Percentiles rank a stretch among this genome's conserved stretches.
Evolutionary conservation across 768 basidiomycete genomes (phyloP).

Genomic region (Mycena haematopus): DNA sequence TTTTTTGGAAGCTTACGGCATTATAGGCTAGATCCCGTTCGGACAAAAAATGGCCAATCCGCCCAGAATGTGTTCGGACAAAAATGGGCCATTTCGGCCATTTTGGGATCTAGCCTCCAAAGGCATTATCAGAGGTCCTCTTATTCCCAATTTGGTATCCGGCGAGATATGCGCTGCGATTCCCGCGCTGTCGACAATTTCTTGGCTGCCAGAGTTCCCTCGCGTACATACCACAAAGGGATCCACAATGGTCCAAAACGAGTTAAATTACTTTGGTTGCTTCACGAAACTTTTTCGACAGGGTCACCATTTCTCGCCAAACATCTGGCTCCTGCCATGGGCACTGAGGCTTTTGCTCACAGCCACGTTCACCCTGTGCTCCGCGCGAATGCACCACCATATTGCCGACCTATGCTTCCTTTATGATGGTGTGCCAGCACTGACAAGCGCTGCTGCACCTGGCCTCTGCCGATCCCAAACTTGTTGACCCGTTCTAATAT

Average conservation of each 20-base stretch:
- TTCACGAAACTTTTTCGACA: background rate
- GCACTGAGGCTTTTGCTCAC: conserved; percentile 5
- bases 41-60: too few relatives aligned
- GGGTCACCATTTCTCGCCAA: background rate
- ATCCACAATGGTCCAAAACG: background rate
- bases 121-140: too few relatives aligned
- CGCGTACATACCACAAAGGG: background rate
- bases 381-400: background rate
- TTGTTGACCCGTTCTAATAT: background rate
- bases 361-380: conserved; percentile 8
- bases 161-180: conserved; percentile 6
- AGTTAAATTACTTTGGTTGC: conserved; percentile 3
- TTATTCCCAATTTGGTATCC: conserved; percentile 5
- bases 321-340: conserved; percentile 1
- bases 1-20: too few relatives aligned
- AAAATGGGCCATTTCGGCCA: too few relatives aligned
- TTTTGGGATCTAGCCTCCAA: too few relatives aligned
- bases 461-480: conserved; percentile 1
- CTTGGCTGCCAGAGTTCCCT: background rate
- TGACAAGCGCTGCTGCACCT: conserved; percentile 18
- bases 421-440: background rate
- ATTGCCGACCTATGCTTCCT: conserved; percentile 9
- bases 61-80: too few relatives aligned
- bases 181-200: background rate
- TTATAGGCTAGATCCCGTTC: too few relatives aligned